A percentile compares a stretch with the other conserved stretches of the same genome.
Evolutionary conservation across 192 early-diverging fungal species (phyloP).

Genomic region (Ambispora gerdemannii): DNA sequence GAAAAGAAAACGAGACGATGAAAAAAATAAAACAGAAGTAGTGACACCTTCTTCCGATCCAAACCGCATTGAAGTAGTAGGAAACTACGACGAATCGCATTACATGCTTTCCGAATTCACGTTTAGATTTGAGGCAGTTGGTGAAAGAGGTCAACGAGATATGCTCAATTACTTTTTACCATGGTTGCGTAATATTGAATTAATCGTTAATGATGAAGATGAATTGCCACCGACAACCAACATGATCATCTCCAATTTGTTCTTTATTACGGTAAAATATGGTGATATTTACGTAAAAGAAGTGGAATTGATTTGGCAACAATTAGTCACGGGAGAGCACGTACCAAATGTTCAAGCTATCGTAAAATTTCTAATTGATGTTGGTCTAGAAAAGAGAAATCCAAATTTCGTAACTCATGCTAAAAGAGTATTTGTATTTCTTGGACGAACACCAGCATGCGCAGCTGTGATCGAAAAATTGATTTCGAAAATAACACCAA

Average conservation of each 20-base stretch:
- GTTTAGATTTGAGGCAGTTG: conserved; percentile 62
- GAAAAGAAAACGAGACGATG: background rate
- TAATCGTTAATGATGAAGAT: conserved; percentile 44
- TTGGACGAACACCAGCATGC: conserved; percentile 63
- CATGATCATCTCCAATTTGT: conserved; percentile 70
- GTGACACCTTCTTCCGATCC: background rate
- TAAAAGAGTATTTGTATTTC: conserved; percentile 74
- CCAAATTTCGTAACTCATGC: conserved; percentile 74
- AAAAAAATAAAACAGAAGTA: background rate
- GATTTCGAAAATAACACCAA: conserved; percentile 66
- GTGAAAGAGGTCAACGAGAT: conserved; percentile 58
- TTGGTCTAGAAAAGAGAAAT: conserved; percentile 73
- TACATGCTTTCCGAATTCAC: conserved; percentile 75
- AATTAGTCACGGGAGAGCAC: conserved; percentile 60
- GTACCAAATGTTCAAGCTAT: conserved; percentile 59
- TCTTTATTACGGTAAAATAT: conserved; percentile 79
- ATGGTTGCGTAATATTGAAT: conserved; percentile 77
- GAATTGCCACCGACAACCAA: conserved; percentile 49
- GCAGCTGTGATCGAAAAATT: conserved; percentile 58
- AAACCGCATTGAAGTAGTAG: conserved; percentile 18
- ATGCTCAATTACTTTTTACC: conserved; percentile 73
- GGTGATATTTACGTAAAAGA: conserved; percentile 76
- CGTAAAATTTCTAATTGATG: conserved; percentile 66
- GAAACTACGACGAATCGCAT: conserved; percentile 61
- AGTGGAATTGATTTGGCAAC: conserved; percentile 73